A percentile compares a stretch with the other conserved stretches of the same genome.
Conservation (phyloP, 768 basidiomycete genomes). For the Boletus edulis region DNA sequence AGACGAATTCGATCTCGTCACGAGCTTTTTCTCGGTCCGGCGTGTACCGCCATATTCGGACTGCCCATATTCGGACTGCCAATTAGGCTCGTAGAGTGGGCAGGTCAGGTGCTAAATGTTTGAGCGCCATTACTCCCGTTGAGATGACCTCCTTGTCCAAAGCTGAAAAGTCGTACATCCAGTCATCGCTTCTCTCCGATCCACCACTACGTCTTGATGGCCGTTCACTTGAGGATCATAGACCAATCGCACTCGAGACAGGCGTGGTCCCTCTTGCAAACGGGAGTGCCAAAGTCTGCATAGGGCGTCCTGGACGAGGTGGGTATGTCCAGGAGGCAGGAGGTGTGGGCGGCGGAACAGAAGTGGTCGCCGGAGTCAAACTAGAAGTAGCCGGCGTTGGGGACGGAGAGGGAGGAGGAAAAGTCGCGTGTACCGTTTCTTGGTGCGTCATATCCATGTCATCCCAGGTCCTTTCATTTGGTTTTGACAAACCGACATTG, state of each 20-base stretch:
- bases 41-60: too few species aligned
- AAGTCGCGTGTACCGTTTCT: conserved; percentile 65
- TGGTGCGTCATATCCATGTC: conserved; percentile 55
- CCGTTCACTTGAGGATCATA: conserved; percentile 62
- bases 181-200: conserved; percentile 55
- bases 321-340: conserved; percentile 75
- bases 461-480: neutral
- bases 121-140: neutral
- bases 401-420: conserved; percentile 52
- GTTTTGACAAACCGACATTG: conserved; percentile 20
- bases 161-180: conserved; percentile 76
- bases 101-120: too few species aligned
- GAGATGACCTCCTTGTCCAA: conserved; percentile 52
- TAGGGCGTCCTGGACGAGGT: conserved; percentile 65
- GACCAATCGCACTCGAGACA: conserved; percentile 70
- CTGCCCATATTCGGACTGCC: too few species aligned
- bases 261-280: conserved; percentile 80
- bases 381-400: conserved; percentile 65
- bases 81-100: too few species aligned
- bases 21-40: too few species aligned
- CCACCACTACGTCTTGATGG: conserved; percentile 77
- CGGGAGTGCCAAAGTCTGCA: conserved; percentile 72
- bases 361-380: conserved; percentile 74
- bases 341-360: conserved; percentile 75
- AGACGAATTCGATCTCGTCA: too few species aligned